Evolutionary conservation across 495 filamentous ascomycete genomes (phyloP).

Genomic region (Daldinia childiae): DNA sequence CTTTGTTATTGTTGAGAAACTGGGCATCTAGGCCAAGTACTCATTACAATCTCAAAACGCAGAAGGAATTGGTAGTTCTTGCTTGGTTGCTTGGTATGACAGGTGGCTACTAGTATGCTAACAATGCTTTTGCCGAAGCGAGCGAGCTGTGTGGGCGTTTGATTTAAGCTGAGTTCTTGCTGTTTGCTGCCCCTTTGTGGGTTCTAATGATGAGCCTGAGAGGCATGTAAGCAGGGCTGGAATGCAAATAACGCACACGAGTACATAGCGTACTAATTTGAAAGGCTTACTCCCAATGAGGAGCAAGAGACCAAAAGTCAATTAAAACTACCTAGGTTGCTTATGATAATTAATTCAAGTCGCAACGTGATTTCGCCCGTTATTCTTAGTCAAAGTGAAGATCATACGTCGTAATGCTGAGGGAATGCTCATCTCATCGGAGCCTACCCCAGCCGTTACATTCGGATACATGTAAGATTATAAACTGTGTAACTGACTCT

Average conservation of each 20-base stretch:
- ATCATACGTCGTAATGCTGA: neutral
- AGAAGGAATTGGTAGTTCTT: conserved; percentile 14
- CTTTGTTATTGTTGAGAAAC: neutral
- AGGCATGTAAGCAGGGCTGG: conserved; percentile 14
- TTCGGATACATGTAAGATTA: neutral
- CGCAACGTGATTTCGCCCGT: conserved; percentile 3
- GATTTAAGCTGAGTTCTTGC: conserved; percentile 17
- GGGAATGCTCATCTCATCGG: neutral
- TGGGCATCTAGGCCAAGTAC: conserved; percentile 2
- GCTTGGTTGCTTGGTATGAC: conserved; percentile 3
- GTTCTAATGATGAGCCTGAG: neutral
- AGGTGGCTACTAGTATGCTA: conserved; percentile 11
- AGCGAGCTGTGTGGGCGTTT: conserved; percentile 10
- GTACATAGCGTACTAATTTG: conserved; percentile 15
- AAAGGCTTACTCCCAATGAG: conserved; percentile 26
- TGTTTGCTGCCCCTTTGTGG: conserved; percentile 8
- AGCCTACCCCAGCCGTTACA: neutral
- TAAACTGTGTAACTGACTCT: neutral
- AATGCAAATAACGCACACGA: conserved; percentile 17
- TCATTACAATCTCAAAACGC: conserved; percentile 7
- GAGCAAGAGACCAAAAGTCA: conserved; percentile 24
- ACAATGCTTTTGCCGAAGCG: conserved; percentile 12
- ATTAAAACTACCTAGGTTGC: conserved; percentile 37
- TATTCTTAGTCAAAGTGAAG: neutral
- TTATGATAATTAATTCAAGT: conserved; percentile 6